Evolutionary conservation across 1,139 yeast genomes (phyloP), one percentile per base, ranked within the genome.

Genomic region (Geotrichum cucujoidarum): DNA sequence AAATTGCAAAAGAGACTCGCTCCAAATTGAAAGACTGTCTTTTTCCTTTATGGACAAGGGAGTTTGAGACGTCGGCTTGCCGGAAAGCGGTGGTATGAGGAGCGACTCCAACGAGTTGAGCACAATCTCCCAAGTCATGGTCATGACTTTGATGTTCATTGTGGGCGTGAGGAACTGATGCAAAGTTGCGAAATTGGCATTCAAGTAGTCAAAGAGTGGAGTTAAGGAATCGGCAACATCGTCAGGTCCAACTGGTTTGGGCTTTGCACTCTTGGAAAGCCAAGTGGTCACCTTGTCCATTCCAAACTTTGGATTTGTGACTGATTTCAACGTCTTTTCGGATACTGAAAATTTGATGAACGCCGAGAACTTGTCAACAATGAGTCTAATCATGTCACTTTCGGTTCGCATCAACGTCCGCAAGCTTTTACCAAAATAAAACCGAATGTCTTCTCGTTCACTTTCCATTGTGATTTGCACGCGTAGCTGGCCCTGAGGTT

Each of bases 361-460:
- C 1, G 72, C 65, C 0, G 75, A 64, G 49, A 76, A 74, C 51
- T 84, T 83, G 47, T 76, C 83, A 5, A 84, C 90, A 55, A 87
- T 78, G 50, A 79, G 66, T 49, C 81, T 78, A 48, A 82, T 74
- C 60, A 83, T 77, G 54, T 83, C 77, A 48, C 80, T 81, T 64
- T 80, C 80, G 1, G 81, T 72, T 53, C 90, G 72, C 39, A 72
- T 69, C 38, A 88, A 66, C 0, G 81, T 73, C 57, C 95, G 70
- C 59, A 83, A 79, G 0, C 90, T 82, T 55, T 84, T 75, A 1
- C 95, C 95, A 71, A 87, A 76, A 37, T 81, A 83, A 61, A 85
- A 88, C 17, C 84, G 71, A 1, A 92, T 85, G 65, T 87, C 95
- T 34, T 76, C 77, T 36, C 83, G 73, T 59, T 88, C 95, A 55